These are phyloP conservation scores for Conticribra guillardii DNA, from an alignment of 108 stramenopile genomes.

Conservation along the genomic window DNA sequence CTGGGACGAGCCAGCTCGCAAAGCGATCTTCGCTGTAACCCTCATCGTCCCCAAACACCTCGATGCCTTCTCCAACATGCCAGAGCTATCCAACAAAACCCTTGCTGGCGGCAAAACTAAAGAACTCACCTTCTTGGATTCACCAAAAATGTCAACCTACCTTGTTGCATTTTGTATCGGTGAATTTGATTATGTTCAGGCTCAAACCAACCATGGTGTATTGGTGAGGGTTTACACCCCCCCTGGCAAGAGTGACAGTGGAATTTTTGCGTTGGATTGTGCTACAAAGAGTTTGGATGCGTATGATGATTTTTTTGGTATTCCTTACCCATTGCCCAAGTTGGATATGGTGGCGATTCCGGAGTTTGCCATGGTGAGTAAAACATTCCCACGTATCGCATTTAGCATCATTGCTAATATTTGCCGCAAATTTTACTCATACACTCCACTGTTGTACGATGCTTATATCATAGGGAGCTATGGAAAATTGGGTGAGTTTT, in stretches of 20 bases:
- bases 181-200: constrained; percentile 89
- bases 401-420: too few species aligned
- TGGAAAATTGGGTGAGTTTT: constrained; percentile 98
- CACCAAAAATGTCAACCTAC: constrained; percentile 96
- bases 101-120: constrained; percentile 55
- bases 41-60: constrained; percentile 77
- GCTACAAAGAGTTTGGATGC: constrained; percentile 80
- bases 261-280: constrained; percentile 88
- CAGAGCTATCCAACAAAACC: constrained; percentile 73
- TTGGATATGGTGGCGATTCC: constrained; percentile 96
- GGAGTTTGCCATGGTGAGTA: constrained; percentile 73
- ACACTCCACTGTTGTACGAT: too few species aligned
- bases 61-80: constrained; percentile 95
- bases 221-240: constrained; percentile 93
- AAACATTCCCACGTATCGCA: too few species aligned
- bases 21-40: constrained; percentile 90
- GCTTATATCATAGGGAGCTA: constrained; percentile 82
- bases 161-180: constrained; percentile 92
- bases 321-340: constrained; percentile 95
- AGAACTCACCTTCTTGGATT: constrained; percentile 68
- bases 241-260: constrained; percentile 82
- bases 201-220: constrained; percentile 75
- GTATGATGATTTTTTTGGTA: constrained; percentile 88
- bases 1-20: constrained; percentile 97
- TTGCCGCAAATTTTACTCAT: too few species aligned